Evolutionary conservation across 345 rosid genomes (phyloP).

Genomic region (Lagerstroemia speciosa): DNA sequence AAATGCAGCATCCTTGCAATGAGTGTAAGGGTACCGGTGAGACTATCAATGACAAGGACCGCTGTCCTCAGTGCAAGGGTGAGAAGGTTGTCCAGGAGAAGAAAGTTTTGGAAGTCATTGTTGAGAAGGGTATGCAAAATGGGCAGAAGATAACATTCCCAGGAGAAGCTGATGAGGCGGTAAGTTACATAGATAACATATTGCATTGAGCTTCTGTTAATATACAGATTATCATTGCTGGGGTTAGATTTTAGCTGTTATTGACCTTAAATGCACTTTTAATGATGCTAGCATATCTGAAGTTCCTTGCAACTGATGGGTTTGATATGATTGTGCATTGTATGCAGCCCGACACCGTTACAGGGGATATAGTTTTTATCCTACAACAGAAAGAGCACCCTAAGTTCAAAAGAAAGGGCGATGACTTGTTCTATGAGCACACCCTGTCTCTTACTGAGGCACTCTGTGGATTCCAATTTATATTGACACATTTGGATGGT

Average conservation of each 20-base stretch:
- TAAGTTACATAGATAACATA: no score
- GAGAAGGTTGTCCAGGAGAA: constrained; percentile 64
- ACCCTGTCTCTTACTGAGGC: constrained; percentile 48
- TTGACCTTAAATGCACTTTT: background rate
- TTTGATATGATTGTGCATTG: no score
- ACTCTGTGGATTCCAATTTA: constrained; percentile 61
- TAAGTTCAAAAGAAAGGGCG: constrained; percentile 38
- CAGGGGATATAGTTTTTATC: constrained; percentile 50
- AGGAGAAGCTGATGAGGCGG: constrained; percentile 80
- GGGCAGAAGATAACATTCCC: constrained; percentile 59
- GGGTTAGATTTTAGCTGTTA: background rate
- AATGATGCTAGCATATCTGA: background rate
- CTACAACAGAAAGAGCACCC: constrained; percentile 49
- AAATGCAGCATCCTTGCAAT: constrained; percentile 75
- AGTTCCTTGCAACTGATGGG: background rate
- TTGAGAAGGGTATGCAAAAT: constrained; percentile 75
- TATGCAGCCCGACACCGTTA: constrained; percentile 34
- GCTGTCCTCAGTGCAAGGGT: constrained; percentile 69
- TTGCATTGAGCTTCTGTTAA: no score
- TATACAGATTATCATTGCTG: background rate
- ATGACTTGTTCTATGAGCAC: constrained; percentile 36
- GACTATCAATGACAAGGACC: constrained; percentile 58
- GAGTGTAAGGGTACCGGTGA: constrained; percentile 71
- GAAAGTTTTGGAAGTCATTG: constrained; percentile 58
- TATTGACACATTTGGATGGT: constrained; percentile 47